Conservation (phyloP, 768 basidiomycete species). For the Lentinus brumalis region DNA sequence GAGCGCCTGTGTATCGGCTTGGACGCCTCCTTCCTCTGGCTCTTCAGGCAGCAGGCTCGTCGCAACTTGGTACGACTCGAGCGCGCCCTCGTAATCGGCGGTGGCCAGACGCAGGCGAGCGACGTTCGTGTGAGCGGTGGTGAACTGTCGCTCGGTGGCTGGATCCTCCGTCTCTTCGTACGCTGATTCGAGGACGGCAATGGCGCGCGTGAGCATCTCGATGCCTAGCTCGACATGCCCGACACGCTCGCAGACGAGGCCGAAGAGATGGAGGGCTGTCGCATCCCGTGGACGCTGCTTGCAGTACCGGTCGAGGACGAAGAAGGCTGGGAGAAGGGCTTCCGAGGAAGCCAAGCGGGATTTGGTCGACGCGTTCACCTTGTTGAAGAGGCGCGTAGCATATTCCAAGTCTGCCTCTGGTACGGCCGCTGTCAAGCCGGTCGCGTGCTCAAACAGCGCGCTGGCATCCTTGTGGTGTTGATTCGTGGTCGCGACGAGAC, state of each 20-base stretch:
- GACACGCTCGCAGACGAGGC: constrained; percentile 82
- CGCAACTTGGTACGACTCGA: constrained; percentile 71
- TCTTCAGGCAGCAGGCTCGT: constrained; percentile 67
- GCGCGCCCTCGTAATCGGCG: constrained; percentile 57
- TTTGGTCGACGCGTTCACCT: constrained; percentile 28
- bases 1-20: constrained; percentile 41
- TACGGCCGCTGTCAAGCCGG: constrained; percentile 55
- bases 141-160: constrained; percentile 74
- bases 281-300: constrained; percentile 68
- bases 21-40: constrained; percentile 31
- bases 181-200: constrained; percentile 73
- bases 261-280: constrained; percentile 79
- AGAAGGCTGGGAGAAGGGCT: constrained; percentile 74
- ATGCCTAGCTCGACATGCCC: constrained; percentile 67
- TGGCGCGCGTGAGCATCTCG: constrained; percentile 59
- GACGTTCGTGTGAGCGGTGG: constrained; percentile 78
- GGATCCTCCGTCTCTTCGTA: constrained; percentile 90
- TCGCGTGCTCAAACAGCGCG: constrained; percentile 73
- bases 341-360: constrained; percentile 36
- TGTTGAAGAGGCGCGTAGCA: constrained; percentile 58
- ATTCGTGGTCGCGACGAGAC: constrained; percentile 62
- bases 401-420: constrained; percentile 82
- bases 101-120: constrained; percentile 74
- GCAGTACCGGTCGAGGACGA: constrained; percentile 76
- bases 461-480: constrained; percentile 63